These are phyloP conservation scores for Plasmodium knowlesi DNA, from an alignment of 169 alveolate species.

Conservation along the genomic window DNA sequence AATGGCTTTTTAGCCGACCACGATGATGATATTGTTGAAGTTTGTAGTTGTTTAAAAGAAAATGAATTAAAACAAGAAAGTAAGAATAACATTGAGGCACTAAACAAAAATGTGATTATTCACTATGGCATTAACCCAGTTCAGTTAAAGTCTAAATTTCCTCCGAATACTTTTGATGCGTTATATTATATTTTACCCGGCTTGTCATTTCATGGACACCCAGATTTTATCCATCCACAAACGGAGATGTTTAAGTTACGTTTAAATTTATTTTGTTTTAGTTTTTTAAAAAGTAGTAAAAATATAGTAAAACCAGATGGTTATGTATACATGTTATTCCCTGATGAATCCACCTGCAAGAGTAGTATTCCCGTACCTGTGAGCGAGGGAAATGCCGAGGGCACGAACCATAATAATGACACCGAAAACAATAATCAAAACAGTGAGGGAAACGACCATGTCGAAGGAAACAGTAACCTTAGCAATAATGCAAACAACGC, in stretches of 20 bases:
- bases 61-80: constrained; percentile 74
- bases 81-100: constrained; percentile 42
- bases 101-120: constrained; percentile 50
- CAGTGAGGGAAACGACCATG: neutral
- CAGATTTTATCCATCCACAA: constrained; percentile 76
- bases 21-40: constrained; percentile 68
- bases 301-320: constrained; percentile 73
- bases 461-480: neutral
- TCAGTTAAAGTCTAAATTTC: constrained; percentile 66
- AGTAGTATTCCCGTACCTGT: neutral
- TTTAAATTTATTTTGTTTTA: constrained; percentile 78
- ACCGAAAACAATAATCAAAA: neutral
- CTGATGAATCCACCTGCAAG: constrained; percentile 23
- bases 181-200: constrained; percentile 75
- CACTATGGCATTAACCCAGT: constrained; percentile 81
- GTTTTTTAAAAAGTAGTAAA: constrained; percentile 77
- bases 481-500: neutral
- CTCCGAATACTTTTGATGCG: constrained; percentile 75
- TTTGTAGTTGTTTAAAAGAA: constrained; percentile 75
- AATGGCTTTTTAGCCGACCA: constrained; percentile 65
- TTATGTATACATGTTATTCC: constrained; percentile 73
- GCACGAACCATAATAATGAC: neutral
- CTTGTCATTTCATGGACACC: constrained; percentile 75
- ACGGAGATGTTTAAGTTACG: constrained; percentile 79
- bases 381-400: neutral